phyloP scores from a whole-genome alignment of 306 rosid species.

The Mimosa bimucronata region DNA sequence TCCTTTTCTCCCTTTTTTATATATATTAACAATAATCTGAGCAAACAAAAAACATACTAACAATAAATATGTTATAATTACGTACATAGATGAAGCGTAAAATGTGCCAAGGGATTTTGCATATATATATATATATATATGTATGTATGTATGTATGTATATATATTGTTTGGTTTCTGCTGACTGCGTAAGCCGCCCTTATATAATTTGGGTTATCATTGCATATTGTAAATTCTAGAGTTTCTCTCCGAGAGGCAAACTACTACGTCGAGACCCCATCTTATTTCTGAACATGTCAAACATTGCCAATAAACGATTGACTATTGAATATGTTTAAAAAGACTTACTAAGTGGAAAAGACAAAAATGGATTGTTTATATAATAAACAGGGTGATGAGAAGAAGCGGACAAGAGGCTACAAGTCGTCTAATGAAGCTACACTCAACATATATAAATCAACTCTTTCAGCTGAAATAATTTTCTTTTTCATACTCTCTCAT shows the following conservation, averaged over 20 bases:
- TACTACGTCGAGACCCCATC: conserved; percentile 5
- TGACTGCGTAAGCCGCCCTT: not conserved
- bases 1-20: too few species aligned
- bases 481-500: not conserved
- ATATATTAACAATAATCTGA: too few species aligned
- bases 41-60: not conserved
- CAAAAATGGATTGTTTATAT: not conserved
- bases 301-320: conserved; percentile 32
- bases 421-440: conserved; percentile 30
- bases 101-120: not conserved
- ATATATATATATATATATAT: too few species aligned
- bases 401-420: not conserved
- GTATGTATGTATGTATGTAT: too few species aligned
- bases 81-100: not conserved
- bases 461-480: conserved; percentile 8
- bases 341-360: not conserved
- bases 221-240: not conserved
- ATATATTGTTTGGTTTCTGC: not conserved
- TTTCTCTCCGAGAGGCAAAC: not conserved
- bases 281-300: conserved; percentile 38
- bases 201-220: not conserved
- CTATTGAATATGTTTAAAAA: not conserved
- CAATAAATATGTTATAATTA: not conserved
- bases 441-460: not conserved
- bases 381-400: not conserved